These are phyloP conservation scores for Xylogone sp. DNA, from an alignment of 2,329 filamentous ascomycete genomes.

Conservation along the genomic window DNA sequence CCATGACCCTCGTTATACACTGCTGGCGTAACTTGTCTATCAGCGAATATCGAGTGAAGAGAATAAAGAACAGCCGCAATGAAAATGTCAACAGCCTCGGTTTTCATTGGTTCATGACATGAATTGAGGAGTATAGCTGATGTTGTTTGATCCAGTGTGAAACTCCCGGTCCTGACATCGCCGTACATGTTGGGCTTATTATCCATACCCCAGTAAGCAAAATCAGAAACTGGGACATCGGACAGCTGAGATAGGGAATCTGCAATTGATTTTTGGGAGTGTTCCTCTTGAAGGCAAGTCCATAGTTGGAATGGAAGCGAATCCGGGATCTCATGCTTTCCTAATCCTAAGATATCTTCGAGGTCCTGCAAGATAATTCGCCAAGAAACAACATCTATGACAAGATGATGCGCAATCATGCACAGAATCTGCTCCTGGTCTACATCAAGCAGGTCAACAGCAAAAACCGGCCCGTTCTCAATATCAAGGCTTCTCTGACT, in stretches of 20 bases:
- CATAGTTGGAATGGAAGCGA: constrained; percentile 29
- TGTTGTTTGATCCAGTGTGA: constrained; percentile 21
- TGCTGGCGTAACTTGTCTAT: constrained; percentile 29
- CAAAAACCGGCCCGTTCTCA: constrained; percentile 14
- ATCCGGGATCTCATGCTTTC: constrained; percentile 11
- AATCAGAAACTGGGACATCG: constrained; percentile 4
- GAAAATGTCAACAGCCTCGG: constrained; percentile 36
- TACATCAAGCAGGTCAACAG: constrained; percentile 10
- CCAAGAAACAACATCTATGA: constrained; percentile 32
- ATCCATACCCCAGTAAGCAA: constrained; percentile 23
- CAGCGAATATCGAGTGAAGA: constrained; percentile 30
- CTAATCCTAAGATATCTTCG: constrained; percentile 23
- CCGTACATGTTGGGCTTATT: constrained; percentile 17
- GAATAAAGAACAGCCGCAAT: constrained; percentile 31
- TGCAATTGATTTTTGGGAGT: constrained; percentile 22
- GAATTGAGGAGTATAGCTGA: constrained; percentile 36
- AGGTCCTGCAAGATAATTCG: constrained; percentile 31
- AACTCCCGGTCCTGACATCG: constrained; percentile 32
- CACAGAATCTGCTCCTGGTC: constrained; percentile 6
- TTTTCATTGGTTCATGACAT: constrained; percentile 22
- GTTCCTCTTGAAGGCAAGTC: constrained; percentile 27
- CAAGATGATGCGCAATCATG: constrained; percentile 13
- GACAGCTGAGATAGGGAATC: constrained; percentile 22
- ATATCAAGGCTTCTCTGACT: constrained; percentile 29
- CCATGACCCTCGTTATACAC: constrained; percentile 40